Percentiles rank a stretch among this genome's conserved stretches.
Evolutionary conservation across 257 asterid genomes (phyloP).

Genomic region (Solanum chmielewskii): DNA sequence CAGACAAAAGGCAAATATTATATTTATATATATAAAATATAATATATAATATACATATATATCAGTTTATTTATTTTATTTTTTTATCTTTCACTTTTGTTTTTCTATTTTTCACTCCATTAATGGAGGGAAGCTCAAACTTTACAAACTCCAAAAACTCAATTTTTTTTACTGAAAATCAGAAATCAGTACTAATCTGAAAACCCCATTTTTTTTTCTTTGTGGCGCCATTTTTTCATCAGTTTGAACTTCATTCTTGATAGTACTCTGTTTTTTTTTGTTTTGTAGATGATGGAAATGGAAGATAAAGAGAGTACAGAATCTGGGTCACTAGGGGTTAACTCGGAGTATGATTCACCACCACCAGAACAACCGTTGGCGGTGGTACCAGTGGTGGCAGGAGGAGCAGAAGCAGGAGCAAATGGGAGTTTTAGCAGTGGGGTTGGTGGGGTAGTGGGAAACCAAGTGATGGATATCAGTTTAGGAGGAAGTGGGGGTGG

Average conservation of each 20-base stretch:
- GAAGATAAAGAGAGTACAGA: conserved; percentile 66
- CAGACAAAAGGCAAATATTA: conserved; percentile 19
- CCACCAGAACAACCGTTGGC: conserved; percentile 2
- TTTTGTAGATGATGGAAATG: conserved; percentile 25
- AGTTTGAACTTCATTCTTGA: not conserved
- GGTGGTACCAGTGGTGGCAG: conserved; percentile 13
- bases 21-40: not conserved
- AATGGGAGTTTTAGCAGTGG: conserved; percentile 4
- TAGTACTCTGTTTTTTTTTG: not conserved
- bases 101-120: conserved; percentile 17
- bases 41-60: not conserved
- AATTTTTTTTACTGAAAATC: not conserved
- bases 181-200: not conserved
- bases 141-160: conserved; percentile 24
- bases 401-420: conserved; percentile 13
- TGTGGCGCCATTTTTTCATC: conserved; percentile 64
- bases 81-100: not conserved
- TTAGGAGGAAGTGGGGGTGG: conserved; percentile 1
- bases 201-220: conserved; percentile 6
- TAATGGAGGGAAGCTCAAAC: conserved; percentile 57
- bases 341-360: conserved; percentile 46
- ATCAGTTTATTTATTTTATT: conserved; percentile 4
- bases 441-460: conserved; percentile 16
- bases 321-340: conserved; percentile 47
- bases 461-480: conserved; percentile 18